Evolutionary conservation across 768 basidiomycete genomes (phyloP).

Genomic region (Tulasnella sp.): DNA sequence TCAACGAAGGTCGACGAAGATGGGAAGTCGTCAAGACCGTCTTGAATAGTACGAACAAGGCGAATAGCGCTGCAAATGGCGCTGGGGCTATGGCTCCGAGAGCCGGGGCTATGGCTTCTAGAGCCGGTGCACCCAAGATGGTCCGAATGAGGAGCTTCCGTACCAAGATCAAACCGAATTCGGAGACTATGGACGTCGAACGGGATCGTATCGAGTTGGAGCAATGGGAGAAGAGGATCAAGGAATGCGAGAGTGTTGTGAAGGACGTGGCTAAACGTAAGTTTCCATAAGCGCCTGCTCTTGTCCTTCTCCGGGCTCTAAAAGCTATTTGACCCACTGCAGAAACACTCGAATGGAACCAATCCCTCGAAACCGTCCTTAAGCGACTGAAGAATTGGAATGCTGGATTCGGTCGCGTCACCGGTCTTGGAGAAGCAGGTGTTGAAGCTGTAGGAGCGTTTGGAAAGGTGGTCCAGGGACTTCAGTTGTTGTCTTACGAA

Average conservation of each 20-base stretch:
- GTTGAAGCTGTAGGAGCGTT: constrained; percentile 41
- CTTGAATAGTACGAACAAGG: constrained; percentile 30
- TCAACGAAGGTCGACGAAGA: constrained; percentile 70
- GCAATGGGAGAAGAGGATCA: constrained; percentile 48
- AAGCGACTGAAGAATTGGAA: constrained; percentile 54
- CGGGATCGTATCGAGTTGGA: constrained; percentile 39
- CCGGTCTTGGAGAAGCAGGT: constrained; percentile 42
- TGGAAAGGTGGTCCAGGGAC: constrained; percentile 46
- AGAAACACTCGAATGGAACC: constrained; percentile 47
- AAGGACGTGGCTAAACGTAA: constrained; percentile 48
- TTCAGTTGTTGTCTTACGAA: constrained; percentile 46
- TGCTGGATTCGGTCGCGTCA: constrained; percentile 41
- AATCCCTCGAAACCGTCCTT: constrained; percentile 43
- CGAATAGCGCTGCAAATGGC: constrained; percentile 4
- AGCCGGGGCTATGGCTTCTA: background rate
- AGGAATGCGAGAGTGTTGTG: constrained; percentile 49
- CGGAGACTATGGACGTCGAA: constrained; percentile 3
- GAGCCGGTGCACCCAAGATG: constrained; percentile 6
- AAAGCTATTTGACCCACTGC: background rate
- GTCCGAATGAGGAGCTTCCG: constrained; percentile 25
- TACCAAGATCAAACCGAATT: constrained; percentile 20
- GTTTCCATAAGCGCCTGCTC: background rate
- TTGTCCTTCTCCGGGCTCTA: no score
- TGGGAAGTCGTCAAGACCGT: constrained; percentile 75
- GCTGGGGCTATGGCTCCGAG: background rate